phyloP scores from a whole-genome alignment of 1,139 yeast genomes.

The Debaryomycetaceae sp. region DNA sequence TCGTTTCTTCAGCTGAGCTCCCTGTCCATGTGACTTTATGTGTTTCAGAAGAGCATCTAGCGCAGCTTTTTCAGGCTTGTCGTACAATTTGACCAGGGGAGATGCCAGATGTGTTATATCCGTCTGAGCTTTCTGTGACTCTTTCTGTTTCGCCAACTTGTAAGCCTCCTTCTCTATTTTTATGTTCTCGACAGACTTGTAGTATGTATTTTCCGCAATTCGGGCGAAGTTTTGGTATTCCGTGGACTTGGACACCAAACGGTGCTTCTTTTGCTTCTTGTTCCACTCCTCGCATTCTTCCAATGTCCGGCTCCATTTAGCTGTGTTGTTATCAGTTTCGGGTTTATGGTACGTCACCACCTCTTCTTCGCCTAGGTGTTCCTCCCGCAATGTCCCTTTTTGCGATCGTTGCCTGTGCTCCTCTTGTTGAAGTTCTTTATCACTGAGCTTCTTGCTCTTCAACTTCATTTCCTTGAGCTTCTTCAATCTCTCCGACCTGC shows the following conservation, averaged over 20 bases:
- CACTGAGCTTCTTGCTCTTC: constrained; percentile 17
- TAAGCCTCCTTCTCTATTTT: constrained; percentile 44
- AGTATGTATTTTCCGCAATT: constrained; percentile 55
- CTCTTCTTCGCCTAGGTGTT: constrained; percentile 27
- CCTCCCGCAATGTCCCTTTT: background rate
- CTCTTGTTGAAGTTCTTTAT: constrained; percentile 16
- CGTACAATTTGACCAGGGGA: background rate
- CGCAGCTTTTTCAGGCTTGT: constrained; percentile 1
- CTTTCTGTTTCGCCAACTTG: constrained; percentile 17
- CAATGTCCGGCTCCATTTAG: constrained; percentile 57
- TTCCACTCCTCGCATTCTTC: constrained; percentile 72
- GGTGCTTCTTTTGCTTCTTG: constrained; percentile 27
- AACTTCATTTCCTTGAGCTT: constrained; percentile 10
- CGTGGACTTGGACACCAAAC: constrained; percentile 8
- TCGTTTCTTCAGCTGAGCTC: constrained; percentile 17
- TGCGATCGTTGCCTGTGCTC: constrained; percentile 10
- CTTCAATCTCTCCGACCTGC: constrained; percentile 7
- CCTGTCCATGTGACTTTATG: constrained; percentile 1
- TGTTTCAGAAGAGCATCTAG: background rate
- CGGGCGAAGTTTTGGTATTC: constrained; percentile 42
- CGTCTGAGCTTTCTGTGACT: background rate
- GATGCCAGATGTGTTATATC: background rate
- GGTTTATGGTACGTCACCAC: constrained; percentile 31
- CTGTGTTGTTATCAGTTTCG: background rate
- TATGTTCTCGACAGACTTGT: constrained; percentile 39